Conservation (phyloP, 495 filamentous ascomycete genomes). For the Penicillium lagena region DNA sequence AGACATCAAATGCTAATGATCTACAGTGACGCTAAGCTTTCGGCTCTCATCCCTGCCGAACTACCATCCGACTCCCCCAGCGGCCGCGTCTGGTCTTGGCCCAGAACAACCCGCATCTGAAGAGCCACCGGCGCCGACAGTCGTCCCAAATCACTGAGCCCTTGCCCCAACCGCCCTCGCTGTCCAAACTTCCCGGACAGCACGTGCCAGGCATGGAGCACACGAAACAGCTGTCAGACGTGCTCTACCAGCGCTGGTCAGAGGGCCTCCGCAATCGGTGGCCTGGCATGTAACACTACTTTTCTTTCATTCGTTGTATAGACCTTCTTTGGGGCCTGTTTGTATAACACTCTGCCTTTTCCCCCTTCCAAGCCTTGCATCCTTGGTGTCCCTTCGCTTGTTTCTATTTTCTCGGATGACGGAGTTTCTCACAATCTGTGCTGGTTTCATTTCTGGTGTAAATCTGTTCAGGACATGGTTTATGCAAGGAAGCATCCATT, state of each 20-base stretch:
- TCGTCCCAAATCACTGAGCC: conserved; percentile 40
- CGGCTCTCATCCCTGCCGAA: conserved; percentile 36
- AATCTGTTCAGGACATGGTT: no score
- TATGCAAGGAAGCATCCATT: no score
- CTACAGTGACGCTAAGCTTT: conserved; percentile 46
- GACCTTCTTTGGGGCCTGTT: conserved; percentile 12
- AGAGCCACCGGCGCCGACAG: conserved; percentile 67
- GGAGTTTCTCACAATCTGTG: conserved; percentile 17
- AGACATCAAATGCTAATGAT: not conserved
- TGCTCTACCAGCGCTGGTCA: conserved; percentile 84
- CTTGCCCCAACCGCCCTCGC: conserved; percentile 25
- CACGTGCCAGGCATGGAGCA: conserved; percentile 79
- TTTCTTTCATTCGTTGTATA: conserved; percentile 24
- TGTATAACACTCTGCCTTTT: conserved; percentile 11
- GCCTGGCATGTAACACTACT: conserved; percentile 43
- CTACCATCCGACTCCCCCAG: conserved; percentile 35
- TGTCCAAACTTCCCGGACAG: conserved; percentile 38
- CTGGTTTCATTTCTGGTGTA: conserved; percentile 3
- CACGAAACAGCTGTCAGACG: conserved; percentile 79
- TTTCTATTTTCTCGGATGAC: conserved; percentile 5
- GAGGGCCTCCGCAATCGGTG: conserved; percentile 78
- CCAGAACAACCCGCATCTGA: conserved; percentile 79
- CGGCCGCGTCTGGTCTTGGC: conserved; percentile 67
- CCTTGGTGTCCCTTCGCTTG: conserved; percentile 18
- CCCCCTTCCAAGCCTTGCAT: conserved; percentile 11